Evolutionary conservation across 2,329 filamentous ascomycete genomes (phyloP).

Genomic region (Arthroderma sp.): DNA sequence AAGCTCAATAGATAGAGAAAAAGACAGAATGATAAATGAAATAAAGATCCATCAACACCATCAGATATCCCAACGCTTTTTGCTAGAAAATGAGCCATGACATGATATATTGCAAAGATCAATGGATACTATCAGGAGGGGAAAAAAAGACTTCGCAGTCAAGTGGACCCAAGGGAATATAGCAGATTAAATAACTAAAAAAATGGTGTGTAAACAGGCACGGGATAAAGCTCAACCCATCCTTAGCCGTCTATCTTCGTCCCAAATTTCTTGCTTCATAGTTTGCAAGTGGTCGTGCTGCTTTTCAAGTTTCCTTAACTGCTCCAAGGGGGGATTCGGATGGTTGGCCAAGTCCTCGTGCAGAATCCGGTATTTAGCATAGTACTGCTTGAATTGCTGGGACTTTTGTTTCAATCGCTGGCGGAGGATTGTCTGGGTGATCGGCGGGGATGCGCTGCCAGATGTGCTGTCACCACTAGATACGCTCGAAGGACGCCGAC

Average conservation of each 20-base stretch:
- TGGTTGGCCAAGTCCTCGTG: slow-evolving; percentile 35
- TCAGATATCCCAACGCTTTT: no score
- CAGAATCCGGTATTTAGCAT: slow-evolving; percentile 44
- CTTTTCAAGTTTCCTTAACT: slow-evolving; percentile 40
- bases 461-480: slow-evolving; percentile 28
- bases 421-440: slow-evolving; percentile 23
- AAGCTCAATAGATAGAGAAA: no score
- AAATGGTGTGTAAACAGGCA: not conserved
- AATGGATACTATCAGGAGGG: not conserved
- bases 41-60: no score
- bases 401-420: slow-evolving; percentile 30
- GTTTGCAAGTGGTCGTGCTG: slow-evolving; percentile 42
- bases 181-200: not conserved
- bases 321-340: slow-evolving; percentile 33
- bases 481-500: slow-evolving; percentile 24
- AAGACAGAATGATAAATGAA: no score
- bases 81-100: no score
- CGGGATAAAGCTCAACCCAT: slow-evolving; percentile 4
- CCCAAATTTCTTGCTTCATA: slow-evolving; percentile 47
- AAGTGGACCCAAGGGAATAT: not conserved
- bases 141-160: not conserved
- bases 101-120: no score
- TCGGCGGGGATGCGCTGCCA: slow-evolving; percentile 28
- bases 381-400: slow-evolving; percentile 42
- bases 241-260: slow-evolving; percentile 27